Base-by-base conservation (phyloP, 1,284 basidiomycete genomes). In the Porogramme epimiltina region DNA sequence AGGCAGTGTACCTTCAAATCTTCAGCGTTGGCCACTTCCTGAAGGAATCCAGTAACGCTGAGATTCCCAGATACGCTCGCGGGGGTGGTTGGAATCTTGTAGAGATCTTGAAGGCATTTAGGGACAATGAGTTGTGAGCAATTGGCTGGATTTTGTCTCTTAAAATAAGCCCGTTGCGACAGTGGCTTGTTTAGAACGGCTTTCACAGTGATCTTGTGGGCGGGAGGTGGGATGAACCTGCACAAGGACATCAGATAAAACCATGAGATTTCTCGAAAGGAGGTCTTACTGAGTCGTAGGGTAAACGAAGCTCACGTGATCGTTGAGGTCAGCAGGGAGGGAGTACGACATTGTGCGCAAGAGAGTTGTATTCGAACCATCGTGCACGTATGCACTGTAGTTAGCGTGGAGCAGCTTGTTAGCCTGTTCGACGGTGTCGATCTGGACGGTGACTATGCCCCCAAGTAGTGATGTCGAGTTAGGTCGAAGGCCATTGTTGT, bases 41-140 rank as follows among this genome's bases (percentile, higher is more conserved):
- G 63, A 10, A 82, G 70, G 56, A 81, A 84, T 5, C 81, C 82
- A 20, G 75, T 76, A 36, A 85, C 73, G 40, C 77, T 82, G 38
- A 85, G 69, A 33, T 81, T 84, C n/a, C 58, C 66, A 16, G 58
- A 62, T 3, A 74, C 70, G 3, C 76, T 70, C 3, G 65, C 61
- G 1, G 78, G 77, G 0, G 73, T 71, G 50, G 83, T 81, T 3
- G 61, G 60, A 4, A 70, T 69, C 11, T 78, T 79, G 63, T 85
- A 87, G 33, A 85, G 55, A 5, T 71, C 71, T 47, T 76, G 67
- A 45, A 87, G 64, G 60, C 82, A 85, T 2, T 75, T 62, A 8
- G 82, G 81, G 0, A 81, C 84, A 39, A 84, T 75, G 8, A 22
- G 31, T n/a, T 34, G 22, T 13, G 51, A 40, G 45, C 59, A 61